Evolutionary conservation across 495 filamentous ascomycete genomes (phyloP).

Genomic region (Penicillium herquei): DNA sequence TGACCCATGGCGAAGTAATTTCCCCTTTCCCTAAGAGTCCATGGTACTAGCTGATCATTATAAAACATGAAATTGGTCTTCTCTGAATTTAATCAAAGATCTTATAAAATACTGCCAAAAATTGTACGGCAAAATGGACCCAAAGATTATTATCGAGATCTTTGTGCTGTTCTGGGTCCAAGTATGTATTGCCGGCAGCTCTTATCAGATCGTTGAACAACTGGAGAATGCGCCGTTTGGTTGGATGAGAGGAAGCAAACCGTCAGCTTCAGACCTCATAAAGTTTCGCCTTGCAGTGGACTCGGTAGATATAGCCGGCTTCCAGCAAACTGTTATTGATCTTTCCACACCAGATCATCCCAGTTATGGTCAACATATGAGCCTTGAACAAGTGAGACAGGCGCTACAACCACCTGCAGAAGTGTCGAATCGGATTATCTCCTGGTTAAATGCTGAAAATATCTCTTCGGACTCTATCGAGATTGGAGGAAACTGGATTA

Average conservation of each 20-base stretch:
- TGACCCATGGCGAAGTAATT: neutral
- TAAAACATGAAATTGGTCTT: neutral
- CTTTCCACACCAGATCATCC: slow-evolving; percentile 61
- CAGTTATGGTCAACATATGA: slow-evolving; percentile 64
- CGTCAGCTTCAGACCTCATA: slow-evolving; percentile 34
- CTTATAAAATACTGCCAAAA: too few relatives aligned
- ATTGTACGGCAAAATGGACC: neutral
- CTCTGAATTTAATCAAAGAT: too few relatives aligned
- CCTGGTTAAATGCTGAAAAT: slow-evolving; percentile 51
- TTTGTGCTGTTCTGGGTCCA: slow-evolving; percentile 12
- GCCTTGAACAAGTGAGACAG: slow-evolving; percentile 50
- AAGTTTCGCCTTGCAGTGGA: slow-evolving; percentile 55
- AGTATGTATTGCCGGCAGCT: neutral
- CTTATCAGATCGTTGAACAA: slow-evolving; percentile 45
- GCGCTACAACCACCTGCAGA: slow-evolving; percentile 49
- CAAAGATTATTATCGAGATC: neutral
- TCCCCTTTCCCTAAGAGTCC: neutral
- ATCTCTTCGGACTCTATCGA: slow-evolving; percentile 42
- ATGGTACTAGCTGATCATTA: neutral
- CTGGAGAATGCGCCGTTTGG: slow-evolving; percentile 40
- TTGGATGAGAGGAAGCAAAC: slow-evolving; percentile 43
- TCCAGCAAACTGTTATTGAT: slow-evolving; percentile 60
- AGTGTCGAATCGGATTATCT: slow-evolving; percentile 38
- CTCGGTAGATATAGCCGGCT: slow-evolving; percentile 49
- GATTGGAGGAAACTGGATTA: slow-evolving; percentile 55